Evolutionary conservation across 345 rosid genomes (phyloP).

Genomic region (Lepidium aucheri): DNA sequence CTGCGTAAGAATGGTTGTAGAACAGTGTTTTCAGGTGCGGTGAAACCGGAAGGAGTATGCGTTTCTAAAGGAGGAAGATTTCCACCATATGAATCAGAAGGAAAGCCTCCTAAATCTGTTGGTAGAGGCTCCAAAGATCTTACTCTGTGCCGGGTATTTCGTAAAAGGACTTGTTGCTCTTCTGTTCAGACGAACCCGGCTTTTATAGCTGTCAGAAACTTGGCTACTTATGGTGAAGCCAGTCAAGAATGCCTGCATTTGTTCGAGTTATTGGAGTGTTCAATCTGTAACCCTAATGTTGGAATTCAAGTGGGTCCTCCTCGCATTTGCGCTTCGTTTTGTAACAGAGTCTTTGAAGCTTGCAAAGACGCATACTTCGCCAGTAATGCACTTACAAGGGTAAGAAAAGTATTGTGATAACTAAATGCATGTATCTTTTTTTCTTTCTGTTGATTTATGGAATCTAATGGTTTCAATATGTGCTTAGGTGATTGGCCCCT

Average conservation of each 20-base stretch:
- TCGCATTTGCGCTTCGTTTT: constrained; percentile 63
- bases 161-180: constrained; percentile 77
- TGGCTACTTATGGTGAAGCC: constrained; percentile 83
- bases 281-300: constrained; percentile 80
- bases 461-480: not conserved
- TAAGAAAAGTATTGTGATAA: not conserved
- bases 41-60: constrained; percentile 45
- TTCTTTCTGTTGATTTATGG: not conserved
- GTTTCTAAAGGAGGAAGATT: constrained; percentile 83
- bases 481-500: constrained; percentile 37
- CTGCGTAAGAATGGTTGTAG: constrained; percentile 2
- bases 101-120: constrained; percentile 65
- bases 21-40: constrained; percentile 31
- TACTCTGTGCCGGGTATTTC: constrained; percentile 77
- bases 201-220: constrained; percentile 61
- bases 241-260: constrained; percentile 61
- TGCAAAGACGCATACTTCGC: constrained; percentile 85
- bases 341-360: constrained; percentile 67
- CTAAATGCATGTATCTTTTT: not conserved
- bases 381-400: constrained; percentile 61
- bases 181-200: constrained; percentile 82
- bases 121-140: constrained; percentile 68
- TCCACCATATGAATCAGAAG: constrained; percentile 62
- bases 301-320: constrained; percentile 91
- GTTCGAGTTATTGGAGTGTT: constrained; percentile 90